These are phyloP conservation scores for Neurospora sp. DNA, from an alignment of 495 filamentous ascomycete genomes.

Conservation along the genomic window DNA sequence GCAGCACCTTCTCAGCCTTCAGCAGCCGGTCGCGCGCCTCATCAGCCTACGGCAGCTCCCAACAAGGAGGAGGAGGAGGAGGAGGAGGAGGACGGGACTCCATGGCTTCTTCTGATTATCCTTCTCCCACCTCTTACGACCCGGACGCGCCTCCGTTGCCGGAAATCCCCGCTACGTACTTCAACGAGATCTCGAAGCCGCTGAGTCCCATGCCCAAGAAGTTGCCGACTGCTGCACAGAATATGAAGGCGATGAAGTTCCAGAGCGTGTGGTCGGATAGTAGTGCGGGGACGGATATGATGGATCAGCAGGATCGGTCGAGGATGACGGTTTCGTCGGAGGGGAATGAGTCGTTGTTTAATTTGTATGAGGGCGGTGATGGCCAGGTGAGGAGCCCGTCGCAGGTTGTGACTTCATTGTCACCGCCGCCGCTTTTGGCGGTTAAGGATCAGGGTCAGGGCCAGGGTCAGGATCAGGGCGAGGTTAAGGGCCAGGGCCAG, in stretches of 20 bases:
- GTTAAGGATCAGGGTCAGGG: neutral
- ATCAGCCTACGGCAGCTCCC: neutral
- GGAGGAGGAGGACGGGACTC: neutral
- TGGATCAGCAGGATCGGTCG: neutral
- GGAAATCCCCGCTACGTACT: neutral
- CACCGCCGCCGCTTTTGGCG: neutral
- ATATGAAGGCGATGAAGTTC: neutral
- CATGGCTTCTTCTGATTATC: neutral
- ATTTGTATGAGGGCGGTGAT: neutral
- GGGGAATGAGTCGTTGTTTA: neutral
- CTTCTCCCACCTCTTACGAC: neutral
- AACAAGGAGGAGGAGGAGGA: neutral
- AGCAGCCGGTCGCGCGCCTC: neutral
- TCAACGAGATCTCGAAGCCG: neutral
- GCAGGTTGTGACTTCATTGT: neutral
- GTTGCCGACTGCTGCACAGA: neutral
- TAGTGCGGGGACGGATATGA: neutral
- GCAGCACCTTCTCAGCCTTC: slow-evolving; percentile 2
- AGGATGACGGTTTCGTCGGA: neutral
- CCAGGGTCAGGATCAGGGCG: neutral
- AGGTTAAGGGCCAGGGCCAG: neutral
- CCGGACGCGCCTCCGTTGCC: neutral
- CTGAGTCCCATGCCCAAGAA: neutral
- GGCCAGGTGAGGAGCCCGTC: neutral
- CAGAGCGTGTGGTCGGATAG: neutral